Evolutionary conservation across 2,329 filamentous ascomycete species (phyloP).

Genomic region (Pseudodiploospora longispora): DNA sequence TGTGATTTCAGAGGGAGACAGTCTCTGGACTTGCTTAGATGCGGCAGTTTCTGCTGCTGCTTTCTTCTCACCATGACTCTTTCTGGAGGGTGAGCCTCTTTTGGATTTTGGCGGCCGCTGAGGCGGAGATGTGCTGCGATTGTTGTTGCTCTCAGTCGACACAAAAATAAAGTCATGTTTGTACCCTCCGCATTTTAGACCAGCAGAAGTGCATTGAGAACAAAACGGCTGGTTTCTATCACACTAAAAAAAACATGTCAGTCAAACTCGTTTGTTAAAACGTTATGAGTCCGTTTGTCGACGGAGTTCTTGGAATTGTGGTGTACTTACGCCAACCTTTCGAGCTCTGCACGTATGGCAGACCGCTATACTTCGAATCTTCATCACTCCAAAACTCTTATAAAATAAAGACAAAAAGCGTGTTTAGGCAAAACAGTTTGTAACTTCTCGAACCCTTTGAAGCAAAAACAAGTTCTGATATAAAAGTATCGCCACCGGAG

Average conservation of each 20-base stretch:
- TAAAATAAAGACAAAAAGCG: constrained; percentile 1
- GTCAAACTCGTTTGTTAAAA: not conserved
- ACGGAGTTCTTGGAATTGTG: not conserved
- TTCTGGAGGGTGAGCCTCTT: too few species aligned
- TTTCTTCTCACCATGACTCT: too few species aligned
- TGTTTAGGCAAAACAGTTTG: too few species aligned
- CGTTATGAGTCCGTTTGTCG: not conserved
- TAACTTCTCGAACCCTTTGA: not conserved
- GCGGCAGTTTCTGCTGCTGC: too few species aligned
- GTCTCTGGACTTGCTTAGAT: not conserved
- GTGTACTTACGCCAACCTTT: constrained; percentile 15
- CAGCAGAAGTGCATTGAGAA: constrained; percentile 14
- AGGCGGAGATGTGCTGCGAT: too few species aligned
- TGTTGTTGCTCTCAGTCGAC: not conserved
- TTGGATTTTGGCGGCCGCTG: too few species aligned
- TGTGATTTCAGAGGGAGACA: too few species aligned
- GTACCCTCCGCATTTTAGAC: constrained; percentile 16
- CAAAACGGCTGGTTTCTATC: constrained; percentile 18
- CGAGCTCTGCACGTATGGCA: constrained; percentile 18
- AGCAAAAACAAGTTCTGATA: too few species aligned
- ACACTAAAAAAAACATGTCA: constrained; percentile 11
- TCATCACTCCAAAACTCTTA: constrained; percentile 10
- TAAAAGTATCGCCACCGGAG: too few species aligned
- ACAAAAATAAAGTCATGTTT: constrained; percentile 18
- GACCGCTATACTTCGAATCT: constrained; percentile 14